phyloP scores from a whole-genome alignment of 208 protist species.

The Wallacemonas rigidus region DNA sequence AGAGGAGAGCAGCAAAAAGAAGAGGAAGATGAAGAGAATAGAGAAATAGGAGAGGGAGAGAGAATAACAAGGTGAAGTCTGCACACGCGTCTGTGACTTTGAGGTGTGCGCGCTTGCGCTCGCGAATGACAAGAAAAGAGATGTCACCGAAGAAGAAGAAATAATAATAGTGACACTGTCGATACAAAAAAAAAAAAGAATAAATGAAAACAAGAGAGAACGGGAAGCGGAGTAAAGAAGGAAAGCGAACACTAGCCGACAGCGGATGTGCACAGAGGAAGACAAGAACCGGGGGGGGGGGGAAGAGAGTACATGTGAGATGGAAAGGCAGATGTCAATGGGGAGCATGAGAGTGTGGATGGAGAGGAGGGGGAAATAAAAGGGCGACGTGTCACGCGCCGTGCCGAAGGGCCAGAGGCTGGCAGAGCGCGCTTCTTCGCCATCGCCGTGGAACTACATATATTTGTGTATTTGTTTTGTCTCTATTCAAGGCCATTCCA shows the following conservation, averaged over 20 bases:
- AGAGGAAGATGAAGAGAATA: neutral
- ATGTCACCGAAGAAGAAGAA: neutral
- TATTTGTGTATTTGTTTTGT: neutral
- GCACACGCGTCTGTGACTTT: neutral
- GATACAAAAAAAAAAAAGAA: neutral
- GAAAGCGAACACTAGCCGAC: neutral
- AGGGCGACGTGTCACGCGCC: too few relatives aligned
- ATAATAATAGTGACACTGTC: neutral
- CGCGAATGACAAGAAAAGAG: neutral
- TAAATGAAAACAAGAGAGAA: conserved; percentile 11
- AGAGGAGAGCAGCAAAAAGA: neutral
- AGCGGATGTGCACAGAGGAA: conserved; percentile 9
- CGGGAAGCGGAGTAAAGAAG: neutral
- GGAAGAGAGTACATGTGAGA: neutral
- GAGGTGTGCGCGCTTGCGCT: neutral
- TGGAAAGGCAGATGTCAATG: neutral
- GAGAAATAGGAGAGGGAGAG: neutral
- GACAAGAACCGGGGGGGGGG: neutral
- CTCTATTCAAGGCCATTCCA: neutral
- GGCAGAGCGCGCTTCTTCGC: too few relatives aligned
- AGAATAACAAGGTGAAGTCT: conserved; percentile 5
- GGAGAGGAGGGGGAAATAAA: too few relatives aligned
- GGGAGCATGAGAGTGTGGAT: neutral
- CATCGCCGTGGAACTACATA: neutral
- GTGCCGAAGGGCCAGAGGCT: too few relatives aligned